Conservation (phyloP, 2,329 filamentous ascomycete genomes). For the Blumeria hordei region DNA sequence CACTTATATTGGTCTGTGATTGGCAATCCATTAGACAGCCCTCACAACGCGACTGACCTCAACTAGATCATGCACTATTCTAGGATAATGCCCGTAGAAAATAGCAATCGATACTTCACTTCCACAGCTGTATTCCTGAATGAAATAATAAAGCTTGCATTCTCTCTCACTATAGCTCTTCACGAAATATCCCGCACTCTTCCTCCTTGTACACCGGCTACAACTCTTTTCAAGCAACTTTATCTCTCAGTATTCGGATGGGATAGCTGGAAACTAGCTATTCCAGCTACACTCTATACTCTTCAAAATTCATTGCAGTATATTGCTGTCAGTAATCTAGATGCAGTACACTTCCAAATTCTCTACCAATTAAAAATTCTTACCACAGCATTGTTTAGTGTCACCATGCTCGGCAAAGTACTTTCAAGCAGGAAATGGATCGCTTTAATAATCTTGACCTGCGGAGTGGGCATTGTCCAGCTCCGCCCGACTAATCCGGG, state of each 20-base stretch:
- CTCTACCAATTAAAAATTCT: slow-evolving; percentile 89
- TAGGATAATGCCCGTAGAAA: slow-evolving; percentile 64
- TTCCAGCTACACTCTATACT: slow-evolving; percentile 74
- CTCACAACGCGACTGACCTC: slow-evolving; percentile 5
- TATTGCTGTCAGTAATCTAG: slow-evolving; percentile 69
- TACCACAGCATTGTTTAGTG: slow-evolving; percentile 69
- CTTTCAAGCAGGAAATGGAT: slow-evolving; percentile 57
- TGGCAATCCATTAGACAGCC: slow-evolving; percentile 2
- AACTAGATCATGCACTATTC: slow-evolving; percentile 77
- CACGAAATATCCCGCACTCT: slow-evolving; percentile 64
- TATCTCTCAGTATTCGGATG: slow-evolving; percentile 62
- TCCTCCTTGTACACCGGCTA: slow-evolving; percentile 56
- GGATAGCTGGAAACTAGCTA: slow-evolving; percentile 84
- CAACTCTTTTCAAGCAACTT: slow-evolving; percentile 57
- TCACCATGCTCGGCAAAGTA: slow-evolving; percentile 46
- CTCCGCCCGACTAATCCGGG: slow-evolving; percentile 33
- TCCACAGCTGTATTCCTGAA: slow-evolving; percentile 88
- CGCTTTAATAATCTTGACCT: slow-evolving; percentile 51
- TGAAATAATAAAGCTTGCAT: slow-evolving; percentile 70
- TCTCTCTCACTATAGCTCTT: slow-evolving; percentile 67
- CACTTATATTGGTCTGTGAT: slow-evolving; percentile 39
- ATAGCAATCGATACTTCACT: slow-evolving; percentile 72
- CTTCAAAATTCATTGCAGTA: slow-evolving; percentile 89
- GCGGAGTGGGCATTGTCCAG: slow-evolving; percentile 69
- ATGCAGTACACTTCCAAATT: slow-evolving; percentile 81